Evolutionary conservation across 1,284 basidiomycete species (phyloP).

Genomic region (Mycosarcoma mackinlayi): DNA sequence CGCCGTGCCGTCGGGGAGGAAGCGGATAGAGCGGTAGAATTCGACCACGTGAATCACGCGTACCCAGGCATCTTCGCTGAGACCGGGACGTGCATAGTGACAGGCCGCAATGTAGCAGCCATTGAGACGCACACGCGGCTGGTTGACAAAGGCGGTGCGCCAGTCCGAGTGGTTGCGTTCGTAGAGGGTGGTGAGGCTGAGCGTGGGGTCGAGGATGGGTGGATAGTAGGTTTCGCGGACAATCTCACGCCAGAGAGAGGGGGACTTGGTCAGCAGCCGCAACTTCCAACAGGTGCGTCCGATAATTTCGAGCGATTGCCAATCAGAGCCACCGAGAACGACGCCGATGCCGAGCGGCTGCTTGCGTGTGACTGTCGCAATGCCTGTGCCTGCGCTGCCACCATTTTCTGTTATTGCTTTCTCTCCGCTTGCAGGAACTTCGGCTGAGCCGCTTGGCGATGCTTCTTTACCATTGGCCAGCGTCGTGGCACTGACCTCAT

Average conservation of each 20-base stretch:
- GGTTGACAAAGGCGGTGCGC: constrained; percentile 62
- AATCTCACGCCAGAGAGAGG: constrained; percentile 58
- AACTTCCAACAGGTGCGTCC: constrained; percentile 63
- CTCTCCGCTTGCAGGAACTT: constrained; percentile 2
- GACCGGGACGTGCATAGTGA: constrained; percentile 62
- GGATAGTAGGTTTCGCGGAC: constrained; percentile 58
- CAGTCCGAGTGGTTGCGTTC: constrained; percentile 51
- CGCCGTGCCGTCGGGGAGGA: constrained; percentile 86
- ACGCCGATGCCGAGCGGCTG: constrained; percentile 50
- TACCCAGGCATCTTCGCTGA: constrained; percentile 64
- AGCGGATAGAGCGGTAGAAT: constrained; percentile 84
- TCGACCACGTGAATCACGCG: constrained; percentile 65
- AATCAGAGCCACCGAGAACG: constrained; percentile 60
- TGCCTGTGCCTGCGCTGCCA: constrained; percentile 9
- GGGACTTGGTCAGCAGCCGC: constrained; percentile 56
- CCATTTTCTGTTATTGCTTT: constrained; percentile 12
- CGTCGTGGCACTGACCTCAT: not conserved
- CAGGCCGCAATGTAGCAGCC: constrained; percentile 66
- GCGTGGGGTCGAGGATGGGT: constrained; percentile 40
- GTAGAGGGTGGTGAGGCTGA: constrained; percentile 31
- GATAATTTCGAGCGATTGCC: constrained; percentile 57
- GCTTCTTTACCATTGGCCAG: constrained; percentile 1
- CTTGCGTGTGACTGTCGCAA: constrained; percentile 10
- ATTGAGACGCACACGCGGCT: constrained; percentile 64
- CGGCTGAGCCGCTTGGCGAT: not conserved